These are phyloP conservation scores for Fragosphaeria purpurea DNA, from an alignment of 2,329 filamentous ascomycete genomes.

Conservation along the genomic window DNA sequence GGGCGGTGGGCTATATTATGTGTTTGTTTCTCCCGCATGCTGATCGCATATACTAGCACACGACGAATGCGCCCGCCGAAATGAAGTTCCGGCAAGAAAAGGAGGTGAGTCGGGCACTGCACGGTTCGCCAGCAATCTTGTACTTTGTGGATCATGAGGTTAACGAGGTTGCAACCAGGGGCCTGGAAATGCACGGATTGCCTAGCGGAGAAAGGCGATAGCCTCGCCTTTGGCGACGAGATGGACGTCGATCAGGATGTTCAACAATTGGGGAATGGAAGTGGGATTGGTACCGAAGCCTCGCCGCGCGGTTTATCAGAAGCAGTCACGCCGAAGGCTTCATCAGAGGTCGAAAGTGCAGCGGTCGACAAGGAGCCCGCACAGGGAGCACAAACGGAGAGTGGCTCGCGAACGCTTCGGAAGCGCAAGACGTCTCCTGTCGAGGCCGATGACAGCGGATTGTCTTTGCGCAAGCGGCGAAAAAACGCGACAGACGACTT, in stretches of 20 bases:
- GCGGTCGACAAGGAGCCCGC: slow-evolving; percentile 56
- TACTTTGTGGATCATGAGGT: background rate
- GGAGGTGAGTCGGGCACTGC: slow-evolving; percentile 43
- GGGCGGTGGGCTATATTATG: too few relatives aligned
- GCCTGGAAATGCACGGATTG: slow-evolving; percentile 46
- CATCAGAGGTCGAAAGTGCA: slow-evolving; percentile 56
- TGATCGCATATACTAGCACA: slow-evolving; percentile 57
- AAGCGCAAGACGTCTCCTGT: slow-evolving; percentile 76
- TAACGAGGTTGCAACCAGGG: slow-evolving; percentile 13
- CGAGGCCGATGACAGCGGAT: slow-evolving; percentile 46
- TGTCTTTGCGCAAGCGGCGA: slow-evolving; percentile 43
- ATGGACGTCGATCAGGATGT: slow-evolving; percentile 12
- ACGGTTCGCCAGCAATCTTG: background rate
- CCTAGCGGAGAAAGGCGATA: slow-evolving; percentile 20
- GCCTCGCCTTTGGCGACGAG: slow-evolving; percentile 15
- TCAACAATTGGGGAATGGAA: slow-evolving; percentile 20
- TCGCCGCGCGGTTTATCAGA: slow-evolving; percentile 28
- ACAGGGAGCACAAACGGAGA: slow-evolving; percentile 64
- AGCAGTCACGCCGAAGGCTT: slow-evolving; percentile 54
- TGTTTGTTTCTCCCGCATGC: background rate
- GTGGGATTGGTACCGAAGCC: slow-evolving; percentile 19
- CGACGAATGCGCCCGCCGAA: slow-evolving; percentile 74
- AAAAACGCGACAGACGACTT: slow-evolving; percentile 37
- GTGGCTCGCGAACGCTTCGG: slow-evolving; percentile 63
- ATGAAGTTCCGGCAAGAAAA: slow-evolving; percentile 49